Conservation (phyloP, 2,329 filamentous ascomycete genomes). For the Plectosphaerella sp. region DNA sequence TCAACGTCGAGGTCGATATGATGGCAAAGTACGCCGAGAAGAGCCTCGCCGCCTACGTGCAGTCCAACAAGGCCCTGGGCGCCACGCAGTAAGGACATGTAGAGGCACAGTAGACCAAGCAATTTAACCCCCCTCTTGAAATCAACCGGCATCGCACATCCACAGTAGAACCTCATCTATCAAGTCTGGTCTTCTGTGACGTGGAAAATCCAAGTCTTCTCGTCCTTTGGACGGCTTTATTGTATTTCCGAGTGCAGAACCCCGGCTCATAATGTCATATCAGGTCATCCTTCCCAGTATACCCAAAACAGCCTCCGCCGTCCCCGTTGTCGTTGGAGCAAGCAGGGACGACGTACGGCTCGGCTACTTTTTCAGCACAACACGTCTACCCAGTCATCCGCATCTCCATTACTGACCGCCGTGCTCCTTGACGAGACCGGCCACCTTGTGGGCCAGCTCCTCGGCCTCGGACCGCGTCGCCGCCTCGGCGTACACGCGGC, state of each 20-base stretch:
- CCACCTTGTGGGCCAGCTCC: slow-evolving; percentile 81
- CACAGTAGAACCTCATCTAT: too few species aligned
- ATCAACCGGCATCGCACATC: too few species aligned
- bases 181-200: too few species aligned
- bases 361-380: background rate
- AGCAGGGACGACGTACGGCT: background rate
- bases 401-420: slow-evolving; percentile 17
- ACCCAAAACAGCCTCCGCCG: background rate
- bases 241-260: background rate
- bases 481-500: slow-evolving; percentile 93
- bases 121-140: too few species aligned
- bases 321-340: background rate
- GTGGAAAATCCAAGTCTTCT: too few species aligned
- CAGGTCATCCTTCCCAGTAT: background rate
- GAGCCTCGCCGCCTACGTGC: slow-evolving; percentile 76
- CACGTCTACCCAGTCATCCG: background rate
- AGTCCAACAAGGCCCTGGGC: slow-evolving; percentile 21
- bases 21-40: slow-evolving; percentile 84
- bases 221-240: background rate
- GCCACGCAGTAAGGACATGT: slow-evolving; percentile 17
- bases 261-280: background rate
- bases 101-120: too few species aligned
- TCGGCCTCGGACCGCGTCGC: slow-evolving; percentile 85
- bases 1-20: slow-evolving; percentile 93
- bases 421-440: slow-evolving; percentile 65